Conservation (phyloP, 2,329 filamentous ascomycete genomes). For the Exophiala spinifera region DNA sequence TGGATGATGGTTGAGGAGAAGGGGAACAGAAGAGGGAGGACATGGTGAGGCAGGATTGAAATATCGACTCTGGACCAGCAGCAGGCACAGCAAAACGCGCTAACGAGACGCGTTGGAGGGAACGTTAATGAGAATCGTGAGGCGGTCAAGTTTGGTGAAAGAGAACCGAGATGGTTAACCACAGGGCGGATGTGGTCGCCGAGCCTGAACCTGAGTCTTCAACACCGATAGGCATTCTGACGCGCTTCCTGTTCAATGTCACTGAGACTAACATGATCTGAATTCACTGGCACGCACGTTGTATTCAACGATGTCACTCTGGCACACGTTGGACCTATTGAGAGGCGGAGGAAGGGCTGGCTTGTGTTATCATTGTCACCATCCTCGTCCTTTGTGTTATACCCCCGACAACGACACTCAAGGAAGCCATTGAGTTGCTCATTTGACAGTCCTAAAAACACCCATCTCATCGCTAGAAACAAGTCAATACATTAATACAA, state of each 20-base stretch:
- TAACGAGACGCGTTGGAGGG: neutral
- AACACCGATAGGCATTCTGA: neutral
- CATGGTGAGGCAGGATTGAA: neutral
- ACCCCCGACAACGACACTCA: no score
- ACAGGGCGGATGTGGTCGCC: neutral
- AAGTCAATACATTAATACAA: no score
- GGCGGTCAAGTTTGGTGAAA: neutral
- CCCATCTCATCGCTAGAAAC: no score
- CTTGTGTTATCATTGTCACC: no score
- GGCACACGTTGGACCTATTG: no score
- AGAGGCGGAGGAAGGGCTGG: no score
- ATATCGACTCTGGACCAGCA: neutral
- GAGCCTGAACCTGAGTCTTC: neutral
- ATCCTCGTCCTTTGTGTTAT: no score
- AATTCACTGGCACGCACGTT: no score
- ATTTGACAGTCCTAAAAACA: no score
- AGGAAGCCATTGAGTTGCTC: no score
- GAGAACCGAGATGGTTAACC: neutral
- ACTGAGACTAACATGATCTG: no score
- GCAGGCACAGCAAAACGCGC: neutral
- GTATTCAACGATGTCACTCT: no score
- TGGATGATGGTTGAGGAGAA: neutral
- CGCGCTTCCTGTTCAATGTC: neutral
- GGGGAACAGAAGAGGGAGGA: neutral
- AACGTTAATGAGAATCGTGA: neutral